Base-by-base conservation (phyloP, 805 yeast species). In the Maudiozyma barnettii region DNA sequence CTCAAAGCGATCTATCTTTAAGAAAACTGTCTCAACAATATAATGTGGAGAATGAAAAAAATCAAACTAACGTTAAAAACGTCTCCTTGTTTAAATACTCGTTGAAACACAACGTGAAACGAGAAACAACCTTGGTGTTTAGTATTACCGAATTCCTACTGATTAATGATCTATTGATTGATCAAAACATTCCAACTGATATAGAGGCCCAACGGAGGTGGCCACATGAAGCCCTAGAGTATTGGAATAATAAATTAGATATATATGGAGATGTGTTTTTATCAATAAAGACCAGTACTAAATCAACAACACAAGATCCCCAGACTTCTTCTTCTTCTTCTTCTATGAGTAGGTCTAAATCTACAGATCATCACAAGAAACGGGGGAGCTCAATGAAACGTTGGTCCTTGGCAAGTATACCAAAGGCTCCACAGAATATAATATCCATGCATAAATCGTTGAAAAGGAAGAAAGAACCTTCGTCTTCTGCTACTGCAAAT, bases 71-170 rank as follows among this genome's bases (percentile, higher is more conserved):
- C 6, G 29, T 16, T 13, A 33, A 33, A 33, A 18, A 41, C 22
- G 9, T 22, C 13, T 47, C 68, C 1, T 42, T 73, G 4, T 64
- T 76, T 44, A 78, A 73, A 48, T 81, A 80, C 55, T 76, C 88
- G 1, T 60, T 83, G 39, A 64, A 79, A 44, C 75, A 78, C 44
- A 65, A 59, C 46, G 58, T 57, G 26, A 54, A 58, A 1, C 3
- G 12, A 4, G 49, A 56, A 8, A 53, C 56, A 33, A 39, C 59
- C 46, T 70, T 63, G 50, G 67, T 72, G 50, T 80, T 58, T 61
- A 81, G 61, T 59, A 59, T 73, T 18, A 70, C 85, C 0, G 88
- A 83, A 55, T 66, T 81, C 13, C 58, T 84, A 12, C 50, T 78
- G 0, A 64, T 79, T 42, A 82, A 81, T 59, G 85, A 84, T 8